Evolutionary conservation across 2,329 filamentous ascomycete genomes (phyloP).

Genomic region (Diplodia seriata): DNA sequence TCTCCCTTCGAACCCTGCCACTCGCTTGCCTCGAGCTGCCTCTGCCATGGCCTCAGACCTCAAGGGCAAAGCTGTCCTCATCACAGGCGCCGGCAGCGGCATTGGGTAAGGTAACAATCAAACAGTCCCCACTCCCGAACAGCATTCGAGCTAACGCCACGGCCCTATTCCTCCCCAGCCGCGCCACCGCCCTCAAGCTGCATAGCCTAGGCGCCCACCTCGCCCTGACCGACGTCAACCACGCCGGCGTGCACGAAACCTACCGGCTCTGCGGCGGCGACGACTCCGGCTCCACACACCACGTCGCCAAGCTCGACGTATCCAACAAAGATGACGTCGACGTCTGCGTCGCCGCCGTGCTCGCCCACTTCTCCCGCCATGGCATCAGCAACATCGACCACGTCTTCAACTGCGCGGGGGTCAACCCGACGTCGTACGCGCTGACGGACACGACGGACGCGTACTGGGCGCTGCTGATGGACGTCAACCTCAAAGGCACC

Average conservation of each 20-base stretch:
- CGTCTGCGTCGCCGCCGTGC: not conserved
- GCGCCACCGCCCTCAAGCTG: conserved; percentile 31
- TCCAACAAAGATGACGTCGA: conserved; percentile 86
- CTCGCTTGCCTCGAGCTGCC: not conserved
- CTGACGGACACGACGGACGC: conserved; percentile 97
- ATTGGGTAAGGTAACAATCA: conserved; percentile 69
- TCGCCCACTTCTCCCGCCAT: conserved; percentile 77
- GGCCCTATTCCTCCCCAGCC: not conserved
- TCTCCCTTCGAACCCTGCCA: not conserved
- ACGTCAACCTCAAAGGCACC: conserved; percentile 90
- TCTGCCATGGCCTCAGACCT: conserved; percentile 61
- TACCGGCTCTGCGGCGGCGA: conserved; percentile 85
- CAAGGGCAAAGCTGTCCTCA: conserved; percentile 80
- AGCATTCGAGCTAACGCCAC: conserved; percentile 8
- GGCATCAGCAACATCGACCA: conserved; percentile 68
- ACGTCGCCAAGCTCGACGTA: conserved; percentile 83
- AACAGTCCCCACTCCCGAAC: not conserved
- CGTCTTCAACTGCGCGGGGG: conserved; percentile 96
- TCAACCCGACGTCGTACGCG: conserved; percentile 85
- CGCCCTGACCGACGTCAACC: conserved; percentile 93
- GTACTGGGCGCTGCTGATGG: conserved; percentile 89
- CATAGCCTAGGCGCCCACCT: conserved; percentile 72
- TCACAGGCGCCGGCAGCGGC: conserved; percentile 89
- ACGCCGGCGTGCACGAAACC: conserved; percentile 77
- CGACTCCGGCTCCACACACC: conserved; percentile 60